phyloP scores from a whole-genome alignment of 208 protist genomes.

The Leishmania guyanensis region DNA sequence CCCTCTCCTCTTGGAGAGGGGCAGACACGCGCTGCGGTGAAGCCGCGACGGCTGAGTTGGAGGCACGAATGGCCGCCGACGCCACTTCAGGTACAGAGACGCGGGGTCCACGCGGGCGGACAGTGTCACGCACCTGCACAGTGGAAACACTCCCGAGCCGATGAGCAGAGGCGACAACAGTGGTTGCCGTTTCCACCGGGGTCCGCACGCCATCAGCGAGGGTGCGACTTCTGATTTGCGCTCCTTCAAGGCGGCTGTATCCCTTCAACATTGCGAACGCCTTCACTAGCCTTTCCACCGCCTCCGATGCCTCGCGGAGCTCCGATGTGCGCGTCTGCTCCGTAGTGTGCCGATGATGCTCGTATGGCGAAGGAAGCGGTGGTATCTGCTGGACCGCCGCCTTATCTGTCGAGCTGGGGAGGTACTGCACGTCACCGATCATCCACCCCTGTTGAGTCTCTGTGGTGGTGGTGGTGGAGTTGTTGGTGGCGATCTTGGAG shows the following conservation, averaged over 20 bases:
- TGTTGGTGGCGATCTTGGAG: neutral
- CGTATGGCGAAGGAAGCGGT: constrained; percentile 40
- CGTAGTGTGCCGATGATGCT: constrained; percentile 5
- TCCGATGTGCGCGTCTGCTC: constrained; percentile 52
- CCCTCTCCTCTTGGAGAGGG: neutral
- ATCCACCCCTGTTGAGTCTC: neutral
- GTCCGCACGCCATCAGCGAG: neutral
- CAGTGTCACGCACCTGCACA: constrained; percentile 3
- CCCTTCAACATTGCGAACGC: constrained; percentile 73
- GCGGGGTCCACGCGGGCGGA: constrained; percentile 7
- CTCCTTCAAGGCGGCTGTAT: constrained; percentile 40
- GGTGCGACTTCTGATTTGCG: neutral
- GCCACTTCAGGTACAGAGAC: neutral
- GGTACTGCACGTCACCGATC: constrained; percentile 9
- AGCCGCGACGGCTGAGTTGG: neutral
- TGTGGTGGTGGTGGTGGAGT: neutral
- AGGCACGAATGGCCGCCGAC: neutral
- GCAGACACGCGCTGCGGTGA: neutral
- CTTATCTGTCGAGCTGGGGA: neutral
- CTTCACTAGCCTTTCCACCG: constrained; percentile 80
- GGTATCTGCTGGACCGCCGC: constrained; percentile 12
- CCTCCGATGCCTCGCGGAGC: constrained; percentile 81
- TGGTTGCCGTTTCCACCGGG: neutral
- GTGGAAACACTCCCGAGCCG: neutral
- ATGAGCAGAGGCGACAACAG: constrained; percentile 11